Conservation (phyloP, 2,329 filamentous ascomycete species). For the Trichoderma hamatum region DNA sequence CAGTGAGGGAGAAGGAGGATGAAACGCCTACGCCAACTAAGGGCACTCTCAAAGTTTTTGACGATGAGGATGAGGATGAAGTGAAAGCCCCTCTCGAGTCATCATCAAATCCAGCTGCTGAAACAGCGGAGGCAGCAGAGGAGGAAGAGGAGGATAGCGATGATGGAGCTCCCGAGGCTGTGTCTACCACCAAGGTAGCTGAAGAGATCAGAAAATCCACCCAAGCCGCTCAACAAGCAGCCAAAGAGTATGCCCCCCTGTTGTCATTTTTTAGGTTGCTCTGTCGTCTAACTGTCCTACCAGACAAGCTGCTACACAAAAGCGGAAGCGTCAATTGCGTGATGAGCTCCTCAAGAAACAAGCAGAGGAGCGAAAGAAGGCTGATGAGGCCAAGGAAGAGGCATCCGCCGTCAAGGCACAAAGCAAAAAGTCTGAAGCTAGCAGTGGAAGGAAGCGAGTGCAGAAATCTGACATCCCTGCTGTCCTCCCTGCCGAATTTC, state of each 20-base stretch:
- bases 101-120: slow-evolving; percentile 4
- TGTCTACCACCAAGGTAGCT: slow-evolving; percentile 57
- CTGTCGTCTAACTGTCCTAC: not conserved
- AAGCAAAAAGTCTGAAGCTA: slow-evolving; percentile 29
- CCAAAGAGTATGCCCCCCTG: slow-evolving; percentile 51
- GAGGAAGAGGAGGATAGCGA: slow-evolving; percentile 51
- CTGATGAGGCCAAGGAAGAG: slow-evolving; percentile 34
- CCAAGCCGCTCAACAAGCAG: slow-evolving; percentile 52
- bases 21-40: slow-evolving; percentile 31
- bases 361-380: slow-evolving; percentile 53
- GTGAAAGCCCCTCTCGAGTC: not conserved
- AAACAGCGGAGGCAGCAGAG: slow-evolving; percentile 38
- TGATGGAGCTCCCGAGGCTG: slow-evolving; percentile 61
- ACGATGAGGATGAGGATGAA: slow-evolving; percentile 40
- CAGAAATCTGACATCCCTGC: slow-evolving; percentile 47
- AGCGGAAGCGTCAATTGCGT: slow-evolving; percentile 59
- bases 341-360: slow-evolving; percentile 59
- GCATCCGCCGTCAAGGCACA: slow-evolving; percentile 32
- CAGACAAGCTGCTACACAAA: slow-evolving; percentile 55
- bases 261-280: not conserved
- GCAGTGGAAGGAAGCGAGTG: slow-evolving; percentile 33
- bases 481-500: slow-evolving; percentile 56
- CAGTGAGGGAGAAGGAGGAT: slow-evolving; percentile 41
- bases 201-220: slow-evolving; percentile 50
- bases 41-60: slow-evolving; percentile 41